Conservation (phyloP, 1,284 basidiomycete genomes). For the Puccinia polysora region DNA sequence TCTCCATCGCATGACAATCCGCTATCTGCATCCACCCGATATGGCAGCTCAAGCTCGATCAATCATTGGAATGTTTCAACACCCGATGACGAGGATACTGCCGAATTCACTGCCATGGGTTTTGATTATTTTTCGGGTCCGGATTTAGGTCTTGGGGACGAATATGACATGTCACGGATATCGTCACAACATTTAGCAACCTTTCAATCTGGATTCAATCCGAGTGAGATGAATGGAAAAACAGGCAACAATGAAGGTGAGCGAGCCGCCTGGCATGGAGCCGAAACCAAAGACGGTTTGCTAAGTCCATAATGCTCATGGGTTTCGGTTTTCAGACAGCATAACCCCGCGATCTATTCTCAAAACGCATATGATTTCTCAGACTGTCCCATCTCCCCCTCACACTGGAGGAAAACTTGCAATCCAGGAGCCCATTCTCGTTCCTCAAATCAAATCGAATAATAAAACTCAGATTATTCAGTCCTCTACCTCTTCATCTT, state of each 20-base stretch:
- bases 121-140: conserved; percentile 43
- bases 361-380: conserved; percentile 17
- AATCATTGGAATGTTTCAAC: conserved; percentile 20
- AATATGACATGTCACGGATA: conserved; percentile 29
- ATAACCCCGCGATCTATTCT: conserved; percentile 15
- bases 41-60: conserved; percentile 22
- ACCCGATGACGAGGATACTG: conserved; percentile 41
- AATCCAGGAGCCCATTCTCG: conserved; percentile 31
- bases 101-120: conserved; percentile 44
- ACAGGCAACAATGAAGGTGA: conserved; percentile 37
- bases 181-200: conserved; percentile 29
- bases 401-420: conserved; percentile 4
- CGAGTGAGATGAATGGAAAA: conserved; percentile 8
- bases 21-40: conserved; percentile 5
- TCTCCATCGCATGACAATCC: conserved; percentile 12
- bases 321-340: conserved; percentile 30
- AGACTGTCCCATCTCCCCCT: background rate
- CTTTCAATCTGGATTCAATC: conserved; percentile 26
- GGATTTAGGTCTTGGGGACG: conserved; percentile 34
- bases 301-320: conserved; percentile 34
- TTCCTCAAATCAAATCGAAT: conserved; percentile 40
- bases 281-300: conserved; percentile 19
- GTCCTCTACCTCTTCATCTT: conserved; percentile 38
- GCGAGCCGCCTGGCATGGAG: conserved; percentile 28
- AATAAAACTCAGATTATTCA: background rate